Percentiles rank a stretch among this genome's conserved stretches.
phyloP scores from a whole-genome alignment of 2,329 filamentous ascomycete species.

The Clathrospora elynae region DNA sequence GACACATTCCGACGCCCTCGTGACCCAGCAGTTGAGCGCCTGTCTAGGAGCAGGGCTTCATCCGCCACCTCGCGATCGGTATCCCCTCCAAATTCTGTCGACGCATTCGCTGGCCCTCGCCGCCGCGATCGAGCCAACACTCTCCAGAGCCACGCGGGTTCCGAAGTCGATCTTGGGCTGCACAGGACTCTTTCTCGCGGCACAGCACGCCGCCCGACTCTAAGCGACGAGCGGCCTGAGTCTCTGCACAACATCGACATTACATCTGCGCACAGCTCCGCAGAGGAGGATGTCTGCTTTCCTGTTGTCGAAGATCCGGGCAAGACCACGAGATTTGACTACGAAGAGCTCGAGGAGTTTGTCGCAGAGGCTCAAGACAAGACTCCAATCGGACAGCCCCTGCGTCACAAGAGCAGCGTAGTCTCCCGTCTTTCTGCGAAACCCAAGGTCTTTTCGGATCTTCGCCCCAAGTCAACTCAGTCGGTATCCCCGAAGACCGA shows the following conservation, averaged over 20 bases:
- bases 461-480: conserved; percentile 55
- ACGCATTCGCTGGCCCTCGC: conserved; percentile 91
- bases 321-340: conserved; percentile 83
- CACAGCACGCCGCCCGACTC: conserved; percentile 66
- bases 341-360: conserved; percentile 92
- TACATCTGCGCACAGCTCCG: conserved; percentile 69
- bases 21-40: conserved; percentile 40
- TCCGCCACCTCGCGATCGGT: conserved; percentile 67
- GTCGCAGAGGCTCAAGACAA: conserved; percentile 65
- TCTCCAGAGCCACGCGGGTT: conserved; percentile 61
- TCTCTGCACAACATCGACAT: conserved; percentile 65
- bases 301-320: conserved; percentile 73
- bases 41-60: conserved; percentile 53
- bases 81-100: conserved; percentile 95
- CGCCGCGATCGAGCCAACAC: conserved; percentile 78
- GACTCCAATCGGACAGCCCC: conserved; percentile 52
- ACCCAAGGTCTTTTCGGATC: conserved; percentile 64
- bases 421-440: conserved; percentile 54
- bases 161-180: conserved; percentile 63
- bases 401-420: conserved; percentile 46
- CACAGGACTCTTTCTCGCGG: conserved; percentile 73
- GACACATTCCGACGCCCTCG: conserved; percentile 52
- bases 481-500: conserved; percentile 47
- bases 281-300: conserved; percentile 88
- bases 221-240: conserved; percentile 63